A percentile compares a stretch with the other conserved stretches of the same genome.
Conservation (phyloP, 2,329 filamentous ascomycete genomes). For the Aspergillus viridinutans region DNA sequence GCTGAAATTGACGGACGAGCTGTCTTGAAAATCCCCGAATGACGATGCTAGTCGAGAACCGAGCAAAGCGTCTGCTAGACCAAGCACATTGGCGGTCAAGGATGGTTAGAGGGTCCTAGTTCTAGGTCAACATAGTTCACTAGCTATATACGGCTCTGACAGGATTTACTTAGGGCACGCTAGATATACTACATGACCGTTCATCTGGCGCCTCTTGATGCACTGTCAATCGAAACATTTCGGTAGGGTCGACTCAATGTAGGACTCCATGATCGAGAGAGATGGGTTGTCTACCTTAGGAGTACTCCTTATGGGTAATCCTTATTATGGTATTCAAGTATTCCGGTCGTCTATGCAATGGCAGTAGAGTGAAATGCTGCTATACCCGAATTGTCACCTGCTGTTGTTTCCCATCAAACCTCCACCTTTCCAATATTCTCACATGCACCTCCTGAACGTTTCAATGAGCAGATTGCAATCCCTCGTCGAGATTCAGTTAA, state of each 20-base stretch:
- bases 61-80: background rate
- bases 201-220: background rate
- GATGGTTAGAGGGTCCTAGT: background rate
- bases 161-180: background rate
- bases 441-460: background rate
- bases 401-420: too few species aligned
- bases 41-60: background rate
- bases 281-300: too few species aligned
- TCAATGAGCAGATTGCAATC: background rate
- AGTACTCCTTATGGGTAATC: background rate
- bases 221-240: background rate
- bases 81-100: background rate
- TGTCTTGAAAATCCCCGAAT: constrained; percentile 32
- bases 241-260: background rate
- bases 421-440: background rate
- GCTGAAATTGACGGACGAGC: constrained; percentile 37
- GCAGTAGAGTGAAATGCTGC: background rate
- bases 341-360: background rate
- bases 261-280: background rate
- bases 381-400: background rate
- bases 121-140: background rate
- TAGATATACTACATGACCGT: background rate
- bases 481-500: background rate
- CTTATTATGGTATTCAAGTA: background rate
- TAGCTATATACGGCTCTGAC: background rate